A percentile compares a stretch with the other conserved stretches of the same genome.
Evolutionary conservation across 257 asterid genomes (phyloP).

Genomic region (Prunella vulgaris): DNA sequence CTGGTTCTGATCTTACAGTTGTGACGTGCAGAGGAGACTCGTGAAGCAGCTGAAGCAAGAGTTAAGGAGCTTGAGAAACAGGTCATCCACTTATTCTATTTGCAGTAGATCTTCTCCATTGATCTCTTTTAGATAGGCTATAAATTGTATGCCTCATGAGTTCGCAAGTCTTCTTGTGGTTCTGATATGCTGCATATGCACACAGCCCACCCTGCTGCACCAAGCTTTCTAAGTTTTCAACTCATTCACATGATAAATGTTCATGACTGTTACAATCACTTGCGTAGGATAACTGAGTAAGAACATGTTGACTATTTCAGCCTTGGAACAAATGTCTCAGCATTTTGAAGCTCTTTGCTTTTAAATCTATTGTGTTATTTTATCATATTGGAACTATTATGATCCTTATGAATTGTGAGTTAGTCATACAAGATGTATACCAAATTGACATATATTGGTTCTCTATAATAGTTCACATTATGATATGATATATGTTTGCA

Average conservation of each 20-base stretch:
- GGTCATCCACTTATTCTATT: conserved; percentile 38
- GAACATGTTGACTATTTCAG: background rate
- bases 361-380: background rate
- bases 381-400: background rate
- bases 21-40: conserved; percentile 67
- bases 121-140: conserved; percentile 16
- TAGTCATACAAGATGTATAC: background rate
- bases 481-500: background rate
- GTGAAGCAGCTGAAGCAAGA: conserved; percentile 84
- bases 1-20: conserved; percentile 50
- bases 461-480: background rate
- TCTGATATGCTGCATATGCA: background rate
- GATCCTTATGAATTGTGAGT: background rate
- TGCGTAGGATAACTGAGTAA: conserved; percentile 5
- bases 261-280: too few species aligned
- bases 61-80: conserved; percentile 96
- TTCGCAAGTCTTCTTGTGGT: background rate
- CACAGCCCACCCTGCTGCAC: background rate
- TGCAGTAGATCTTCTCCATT: conserved; percentile 1
- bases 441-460: background rate
- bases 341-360: conserved; percentile 9
- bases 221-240: background rate
- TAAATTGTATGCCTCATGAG: background rate
- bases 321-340: background rate
- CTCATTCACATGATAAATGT: background rate